Base-by-base conservation (phyloP, 768 basidiomycete species). In the Phlegmacium glaucopus region DNA sequence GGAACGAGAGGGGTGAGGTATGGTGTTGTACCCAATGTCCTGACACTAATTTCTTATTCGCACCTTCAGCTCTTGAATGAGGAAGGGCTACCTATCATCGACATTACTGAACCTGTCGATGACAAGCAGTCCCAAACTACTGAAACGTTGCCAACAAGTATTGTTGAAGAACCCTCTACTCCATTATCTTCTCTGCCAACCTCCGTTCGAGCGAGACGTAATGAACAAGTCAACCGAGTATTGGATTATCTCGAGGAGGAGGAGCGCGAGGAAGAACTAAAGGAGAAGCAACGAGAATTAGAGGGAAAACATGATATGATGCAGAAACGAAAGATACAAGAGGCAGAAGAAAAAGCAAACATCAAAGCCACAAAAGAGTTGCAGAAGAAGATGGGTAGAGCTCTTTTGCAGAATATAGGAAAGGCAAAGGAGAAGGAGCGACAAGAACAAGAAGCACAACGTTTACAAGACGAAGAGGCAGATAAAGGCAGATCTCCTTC, bases 371-470 rank as follows among this genome's bases (percentile, higher is more conserved):
- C 71, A 2, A 72, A 69, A 47, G 75, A 83, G 48, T 66, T 88
- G 61, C 86, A 88, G 62, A 85, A 80, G 71, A 87, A 80, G 67
- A 87, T 91, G 85, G 88, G 87, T 2, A 80, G 75, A 54, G 80
- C 85, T 0, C 69, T 90, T 32, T 48, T 90, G 34, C 62, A 64
- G 39, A 74, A 74, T 47, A 59, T 77, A 46, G 63, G 71, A 6
- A 63, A 73, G 38, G 63, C 70, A 13, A 70, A 64, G 43, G 70
- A 71, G 46, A 57, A 65, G 30, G 74, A 67, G 29, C 67, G 71
- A 25, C 63, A 65, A 42, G 68, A 60, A 46, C 56, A 48, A n/a
- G 62, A 62, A 41, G 61, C 58, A 1, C 59, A 66, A 43, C 62
- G 69, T 42, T 59, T 68, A 17, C 61, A 57, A 25, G 64, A 67